Base-by-base conservation (phyloP, 129 eudicot species). In the Ambrosia trifida region DNA sequence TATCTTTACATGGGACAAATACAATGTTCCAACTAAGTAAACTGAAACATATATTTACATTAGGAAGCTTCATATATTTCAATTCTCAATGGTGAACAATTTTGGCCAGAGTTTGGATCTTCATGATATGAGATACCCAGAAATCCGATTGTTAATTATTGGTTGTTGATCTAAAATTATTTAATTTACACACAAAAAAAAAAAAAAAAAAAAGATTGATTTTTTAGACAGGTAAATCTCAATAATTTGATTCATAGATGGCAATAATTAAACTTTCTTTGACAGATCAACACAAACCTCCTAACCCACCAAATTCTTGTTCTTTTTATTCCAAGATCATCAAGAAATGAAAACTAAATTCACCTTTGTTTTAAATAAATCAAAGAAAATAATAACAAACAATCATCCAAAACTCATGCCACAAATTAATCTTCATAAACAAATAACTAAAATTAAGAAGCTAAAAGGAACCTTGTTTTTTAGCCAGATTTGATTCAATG, bases 401-500 rank as follows among this genome's bases (percentile, higher is more conserved):
- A 61, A 18, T 47, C 33, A 49, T 51, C 31, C 66, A 64, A 38
- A 63, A 47, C 43, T 36, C 71, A 74, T 13, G 17, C 63, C 7
- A 50, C 2, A 61, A 31, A 16, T 36, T 18, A 64, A 52, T 13
- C 56, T 40, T 69, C 31, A 32, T 51, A 69, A 41, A 20, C 44
- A 67, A 18, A 18, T 8, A 51, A 38, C 44, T 4, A 14, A 14
- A 53, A 38, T 5, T 1, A 40, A 30, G 24, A 61, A 73, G 60
- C 49, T 14, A 56, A 35, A 38, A 28, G 40, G 31, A 51, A 74
- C 77, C 80, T 69, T 78, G 74, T 47, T 47, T 69, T 53, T 43
- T 62, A 31, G 61, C 72, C 81, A 79, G 64, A 19, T 78, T 77
- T 70, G 76, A 3, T 63, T 64, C 67, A 70, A 43, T 20, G 57